Conservation (phyloP, 257 asterid genomes). For the Prunella vulgaris region DNA sequence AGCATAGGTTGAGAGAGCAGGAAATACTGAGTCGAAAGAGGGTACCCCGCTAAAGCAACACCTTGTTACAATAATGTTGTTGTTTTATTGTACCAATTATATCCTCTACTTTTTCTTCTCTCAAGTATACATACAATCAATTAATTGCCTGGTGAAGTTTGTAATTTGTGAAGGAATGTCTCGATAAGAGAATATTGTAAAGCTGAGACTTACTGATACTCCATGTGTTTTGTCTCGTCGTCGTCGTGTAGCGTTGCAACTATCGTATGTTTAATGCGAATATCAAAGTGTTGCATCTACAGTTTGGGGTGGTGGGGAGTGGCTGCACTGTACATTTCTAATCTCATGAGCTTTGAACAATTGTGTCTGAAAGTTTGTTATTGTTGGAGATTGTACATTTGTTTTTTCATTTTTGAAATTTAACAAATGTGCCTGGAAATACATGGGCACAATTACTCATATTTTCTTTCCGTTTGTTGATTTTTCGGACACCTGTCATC, state of each 20-base stretch:
- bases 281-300: neutral
- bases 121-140: slow-evolving; percentile 25
- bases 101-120: slow-evolving; percentile 21
- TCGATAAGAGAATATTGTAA: slow-evolving; percentile 20
- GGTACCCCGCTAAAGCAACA: slow-evolving; percentile 48
- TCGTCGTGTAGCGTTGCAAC: slow-evolving; percentile 10
- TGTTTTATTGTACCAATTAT: slow-evolving; percentile 31
- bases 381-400: slow-evolving; percentile 10
- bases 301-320: neutral
- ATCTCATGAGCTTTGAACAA: slow-evolving; percentile 12
- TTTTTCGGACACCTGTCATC: neutral
- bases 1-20: slow-evolving; percentile 92
- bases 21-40: slow-evolving; percentile 91
- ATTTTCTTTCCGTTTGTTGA: neutral
- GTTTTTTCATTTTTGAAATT: neutral
- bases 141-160: slow-evolving; percentile 22
- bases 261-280: neutral
- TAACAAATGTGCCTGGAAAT: neutral
- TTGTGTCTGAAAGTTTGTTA: neutral
- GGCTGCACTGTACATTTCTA: slow-evolving; percentile 19
- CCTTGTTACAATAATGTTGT: slow-evolving; percentile 18
- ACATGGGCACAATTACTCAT: neutral
- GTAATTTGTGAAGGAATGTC: slow-evolving; percentile 35
- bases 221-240: slow-evolving; percentile 2
- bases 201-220: slow-evolving; percentile 14